phyloP scores from a whole-genome alignment of 495 filamentous ascomycete genomes.

The Lichina pygmaea region DNA sequence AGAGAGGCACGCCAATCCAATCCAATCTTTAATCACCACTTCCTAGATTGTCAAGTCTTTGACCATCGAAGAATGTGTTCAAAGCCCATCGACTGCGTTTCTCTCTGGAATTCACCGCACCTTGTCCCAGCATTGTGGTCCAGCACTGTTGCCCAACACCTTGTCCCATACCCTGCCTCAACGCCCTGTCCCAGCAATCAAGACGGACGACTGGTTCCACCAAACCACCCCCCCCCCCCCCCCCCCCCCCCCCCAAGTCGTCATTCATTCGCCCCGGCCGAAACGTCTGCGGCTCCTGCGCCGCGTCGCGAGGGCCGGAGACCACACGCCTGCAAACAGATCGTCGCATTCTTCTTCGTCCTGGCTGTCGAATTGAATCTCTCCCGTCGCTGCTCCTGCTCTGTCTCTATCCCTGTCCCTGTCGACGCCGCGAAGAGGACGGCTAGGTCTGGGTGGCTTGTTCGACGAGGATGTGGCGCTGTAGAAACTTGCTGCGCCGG shows the following conservation, averaged over 20 bases:
- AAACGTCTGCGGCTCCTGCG: conserved; percentile 31
- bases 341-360: conserved; percentile 94
- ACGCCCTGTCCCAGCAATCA: too few species aligned
- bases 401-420: neutral
- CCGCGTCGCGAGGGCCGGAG: conserved; percentile 32
- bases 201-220: neutral
- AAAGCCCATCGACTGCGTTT: too few species aligned
- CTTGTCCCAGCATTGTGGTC: too few species aligned
- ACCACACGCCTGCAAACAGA: conserved; percentile 73
- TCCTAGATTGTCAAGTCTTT: too few species aligned
- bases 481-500: neutral
- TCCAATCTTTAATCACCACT: too few species aligned
- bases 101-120: too few species aligned
- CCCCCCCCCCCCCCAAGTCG: neutral
- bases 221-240: neutral
- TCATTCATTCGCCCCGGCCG: neutral
- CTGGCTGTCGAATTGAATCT: conserved; percentile 58
- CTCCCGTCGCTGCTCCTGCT: conserved; percentile 7
- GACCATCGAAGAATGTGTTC: too few species aligned
- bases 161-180: too few species aligned
- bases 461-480: neutral
- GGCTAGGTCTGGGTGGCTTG: neutral
- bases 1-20: neutral
- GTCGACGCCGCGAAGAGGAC: neutral
- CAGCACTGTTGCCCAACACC: too few species aligned